Evolutionary conservation across 768 basidiomycete species (phyloP), one percentile per base, ranked within the genome.

Genomic region (Mycena chlorophos): DNA sequence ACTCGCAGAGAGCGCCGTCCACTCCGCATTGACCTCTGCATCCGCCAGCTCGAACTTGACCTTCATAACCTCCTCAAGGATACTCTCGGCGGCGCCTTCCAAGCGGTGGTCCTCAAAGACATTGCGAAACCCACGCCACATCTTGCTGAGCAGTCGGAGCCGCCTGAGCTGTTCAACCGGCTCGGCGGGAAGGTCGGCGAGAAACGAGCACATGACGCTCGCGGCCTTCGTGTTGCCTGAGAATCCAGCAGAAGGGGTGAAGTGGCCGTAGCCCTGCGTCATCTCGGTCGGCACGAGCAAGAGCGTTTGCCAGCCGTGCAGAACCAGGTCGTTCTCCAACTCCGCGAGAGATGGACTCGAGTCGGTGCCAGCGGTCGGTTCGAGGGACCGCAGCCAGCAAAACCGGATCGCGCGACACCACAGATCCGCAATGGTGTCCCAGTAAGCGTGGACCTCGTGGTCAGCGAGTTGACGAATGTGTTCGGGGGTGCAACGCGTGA

Each of bases 71-170:
- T 73, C 71, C 0, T 67, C 69, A 3, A 87, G 69, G 22, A 87
- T 73, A 0, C 65, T 63, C 52, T 79, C 77, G 12, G 84, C 81
- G 1, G 73, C 67, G 4, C 69, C 66, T 1, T 74, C 63, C 17
- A 87, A 74, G 70, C 69, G 75, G 6, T 69, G 28, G 1, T 63
- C 37, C 19, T 70, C 62, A 47, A 84, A 84, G 4, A 80, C 77
- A 31, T 78, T 77, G 68, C 73, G 78, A 67, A 80, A 73, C 13
- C 76, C 72, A 17, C 60, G 68, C 86, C 85, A 88, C 27, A 87
- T 67, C 48, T 74, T 75, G 42, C 66, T 64, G 12, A 81, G 68
- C 26, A 76, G 67, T 2, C 55, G 50, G n/a, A 87, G 69, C 42
- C 69, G 71, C 27, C 55, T 64, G 20, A 71, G 45, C 61, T 83